Percentiles rank a stretch among this genome's conserved stretches.
These are phyloP conservation scores for Diplogelasinospora grovesii DNA, from an alignment of 495 filamentous ascomycete genomes.

Conservation along the genomic window DNA sequence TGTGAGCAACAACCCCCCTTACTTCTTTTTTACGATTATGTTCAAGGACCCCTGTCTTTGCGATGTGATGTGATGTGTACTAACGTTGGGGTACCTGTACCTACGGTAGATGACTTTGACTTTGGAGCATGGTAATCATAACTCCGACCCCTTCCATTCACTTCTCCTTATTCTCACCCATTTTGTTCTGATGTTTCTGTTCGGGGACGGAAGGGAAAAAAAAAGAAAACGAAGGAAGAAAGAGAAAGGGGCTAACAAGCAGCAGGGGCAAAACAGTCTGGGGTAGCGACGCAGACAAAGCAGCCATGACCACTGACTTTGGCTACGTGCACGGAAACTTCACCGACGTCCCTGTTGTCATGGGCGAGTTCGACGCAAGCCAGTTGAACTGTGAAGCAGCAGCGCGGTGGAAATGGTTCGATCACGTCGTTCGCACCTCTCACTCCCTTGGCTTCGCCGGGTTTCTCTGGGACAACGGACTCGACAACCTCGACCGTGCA, in stretches of 20 bases:
- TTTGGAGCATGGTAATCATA: conserved; percentile 40
- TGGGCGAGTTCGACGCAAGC: conserved; percentile 55
- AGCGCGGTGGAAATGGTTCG: conserved; percentile 52
- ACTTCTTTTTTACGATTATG: too few species aligned
- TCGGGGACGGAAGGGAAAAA: too few species aligned
- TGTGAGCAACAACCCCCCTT: conserved; percentile 17
- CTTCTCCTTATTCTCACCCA: neutral
- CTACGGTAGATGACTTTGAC: conserved; percentile 39
- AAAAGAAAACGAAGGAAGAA: too few species aligned
- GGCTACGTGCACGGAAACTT: conserved; percentile 45
- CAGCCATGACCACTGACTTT: conserved; percentile 44
- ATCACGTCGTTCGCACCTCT: conserved; percentile 45
- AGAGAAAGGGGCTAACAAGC: too few species aligned
- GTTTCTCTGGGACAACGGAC: conserved; percentile 55
- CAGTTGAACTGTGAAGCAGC: conserved; percentile 44
- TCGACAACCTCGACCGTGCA: conserved; percentile 40
- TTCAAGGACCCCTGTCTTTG: conserved; percentile 30
- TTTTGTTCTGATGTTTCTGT: neutral
- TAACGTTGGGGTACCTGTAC: too few species aligned
- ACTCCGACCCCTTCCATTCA: neutral
- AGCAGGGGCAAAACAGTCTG: conserved; percentile 52
- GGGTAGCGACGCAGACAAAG: conserved; percentile 50
- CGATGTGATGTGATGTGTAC: conserved; percentile 9
- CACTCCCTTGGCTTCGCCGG: conserved; percentile 39
- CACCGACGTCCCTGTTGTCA: conserved; percentile 46